phyloP scores from a whole-genome alignment of 768 basidiomycete genomes.

The Mycena olivaceomarginata region DNA sequence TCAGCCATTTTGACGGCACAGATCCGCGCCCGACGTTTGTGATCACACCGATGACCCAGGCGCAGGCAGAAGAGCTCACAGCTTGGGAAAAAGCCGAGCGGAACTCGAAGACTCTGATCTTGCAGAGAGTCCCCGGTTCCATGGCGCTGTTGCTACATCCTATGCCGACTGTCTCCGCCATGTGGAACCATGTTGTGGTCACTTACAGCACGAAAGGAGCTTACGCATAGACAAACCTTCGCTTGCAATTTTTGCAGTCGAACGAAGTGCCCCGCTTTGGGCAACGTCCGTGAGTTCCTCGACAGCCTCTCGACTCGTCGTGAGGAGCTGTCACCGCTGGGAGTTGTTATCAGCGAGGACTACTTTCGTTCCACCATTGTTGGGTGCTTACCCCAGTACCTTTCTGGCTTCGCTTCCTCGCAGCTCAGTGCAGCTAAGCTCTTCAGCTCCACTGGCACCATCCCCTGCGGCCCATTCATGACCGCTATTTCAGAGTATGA shows the following conservation, averaged over 20 bases:
- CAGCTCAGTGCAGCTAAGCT: slow-evolving; percentile 14
- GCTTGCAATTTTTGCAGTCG: slow-evolving; percentile 32
- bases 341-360: slow-evolving; percentile 17
- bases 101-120: slow-evolving; percentile 23
- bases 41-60: slow-evolving; percentile 1
- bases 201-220: slow-evolving; percentile 23
- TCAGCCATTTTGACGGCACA: slow-evolving; percentile 20
- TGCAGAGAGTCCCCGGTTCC: slow-evolving; percentile 13
- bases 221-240: slow-evolving; percentile 29
- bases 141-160: neutral
- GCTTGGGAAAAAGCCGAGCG: slow-evolving; percentile 23
- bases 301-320: slow-evolving; percentile 4
- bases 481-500: slow-evolving; percentile 8
- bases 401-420: slow-evolving; percentile 34
- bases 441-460: slow-evolving; percentile 2
- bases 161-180: slow-evolving; percentile 11
- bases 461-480: slow-evolving; percentile 34
- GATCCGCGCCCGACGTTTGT: neutral
- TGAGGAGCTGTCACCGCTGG: neutral
- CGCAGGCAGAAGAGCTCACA: neutral
- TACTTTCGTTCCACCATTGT: slow-evolving; percentile 42
- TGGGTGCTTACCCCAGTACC: slow-evolving; percentile 18
- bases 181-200: slow-evolving; percentile 7
- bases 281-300: slow-evolving; percentile 37
- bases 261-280: slow-evolving; percentile 17